phyloP scores from a whole-genome alignment of 2,329 filamentous ascomycete species.

The Alternaria dauci region DNA sequence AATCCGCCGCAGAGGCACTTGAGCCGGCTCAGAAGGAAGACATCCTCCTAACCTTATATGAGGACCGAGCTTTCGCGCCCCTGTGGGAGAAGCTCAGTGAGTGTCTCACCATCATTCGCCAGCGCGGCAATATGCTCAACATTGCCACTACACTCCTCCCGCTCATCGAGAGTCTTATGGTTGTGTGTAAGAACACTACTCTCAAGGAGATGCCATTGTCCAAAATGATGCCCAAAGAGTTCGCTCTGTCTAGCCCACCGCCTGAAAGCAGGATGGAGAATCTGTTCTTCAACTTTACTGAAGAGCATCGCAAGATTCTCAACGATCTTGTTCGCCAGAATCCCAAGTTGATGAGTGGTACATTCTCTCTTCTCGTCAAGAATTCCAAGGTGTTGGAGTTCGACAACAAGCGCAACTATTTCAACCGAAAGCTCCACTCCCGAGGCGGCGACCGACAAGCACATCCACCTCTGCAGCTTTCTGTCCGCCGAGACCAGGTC shows the following conservation, averaged over 20 bases:
- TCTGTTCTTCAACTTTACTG: constrained; percentile 96
- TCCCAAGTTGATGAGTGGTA: constrained; percentile 97
- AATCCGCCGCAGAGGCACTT: constrained; percentile 59
- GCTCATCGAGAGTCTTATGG: constrained; percentile 96
- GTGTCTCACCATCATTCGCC: constrained; percentile 85
- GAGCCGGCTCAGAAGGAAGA: constrained; percentile 77
- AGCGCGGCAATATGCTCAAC: constrained; percentile 94
- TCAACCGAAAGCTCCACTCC: constrained; percentile 89
- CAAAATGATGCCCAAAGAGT: constrained; percentile 65
- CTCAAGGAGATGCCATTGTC: constrained; percentile 69
- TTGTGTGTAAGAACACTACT: constrained; percentile 97
- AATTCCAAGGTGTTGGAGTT: constrained; percentile 99
- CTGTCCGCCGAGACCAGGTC: constrained; percentile 90
- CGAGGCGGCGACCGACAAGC: constrained; percentile 72
- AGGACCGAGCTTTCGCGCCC: constrained; percentile 86
- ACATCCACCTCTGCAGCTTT: constrained; percentile 81
- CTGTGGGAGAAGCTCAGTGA: constrained; percentile 93
- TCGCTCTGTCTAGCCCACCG: constrained; percentile 76
- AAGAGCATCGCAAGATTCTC: constrained; percentile 95
- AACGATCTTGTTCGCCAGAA: constrained; percentile 98
- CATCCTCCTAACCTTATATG: constrained; percentile 85
- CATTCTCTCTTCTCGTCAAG: constrained; percentile 93
- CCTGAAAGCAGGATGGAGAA: constrained; percentile 85
- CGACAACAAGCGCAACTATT: constrained; percentile 99
- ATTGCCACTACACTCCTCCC: constrained; percentile 95